Conservation (phyloP, 2,329 filamentous ascomycete genomes). For the Colletotrichum navitas region DNA sequence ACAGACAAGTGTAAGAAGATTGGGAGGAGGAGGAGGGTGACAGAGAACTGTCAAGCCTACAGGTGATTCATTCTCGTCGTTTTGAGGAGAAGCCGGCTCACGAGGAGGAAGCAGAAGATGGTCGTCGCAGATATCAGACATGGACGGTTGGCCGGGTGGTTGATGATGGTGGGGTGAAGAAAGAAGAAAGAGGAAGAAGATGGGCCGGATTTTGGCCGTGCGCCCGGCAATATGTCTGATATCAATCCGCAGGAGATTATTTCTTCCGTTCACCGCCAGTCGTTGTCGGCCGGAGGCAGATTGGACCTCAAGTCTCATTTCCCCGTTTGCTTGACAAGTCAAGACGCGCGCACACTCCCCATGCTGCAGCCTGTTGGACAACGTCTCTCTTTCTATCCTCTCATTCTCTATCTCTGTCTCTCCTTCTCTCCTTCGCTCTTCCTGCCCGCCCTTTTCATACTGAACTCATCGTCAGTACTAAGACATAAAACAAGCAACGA, state of each 20-base stretch:
- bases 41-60: not conserved
- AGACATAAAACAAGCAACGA: not conserved
- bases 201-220: not conserved
- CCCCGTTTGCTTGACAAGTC: not conserved
- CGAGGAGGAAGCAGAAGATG: not conserved
- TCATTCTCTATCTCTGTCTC: no score
- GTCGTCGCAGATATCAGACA: not conserved
- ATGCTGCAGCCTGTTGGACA: not conserved
- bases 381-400: no score
- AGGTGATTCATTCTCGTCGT: not conserved
- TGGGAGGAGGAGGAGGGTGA: not conserved
- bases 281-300: not conserved
- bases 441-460: not conserved
- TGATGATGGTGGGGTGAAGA: not conserved
- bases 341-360: no score
- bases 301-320: not conserved
- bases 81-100: no score
- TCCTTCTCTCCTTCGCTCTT: no score
- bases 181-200: not conserved
- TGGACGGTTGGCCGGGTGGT: no score
- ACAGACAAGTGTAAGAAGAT: not conserved
- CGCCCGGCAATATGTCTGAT: no score
- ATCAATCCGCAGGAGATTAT: no score
- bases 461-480: not conserved
- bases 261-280: not conserved